Evolutionary conservation across 805 yeast genomes (phyloP).

Genomic region (Candida piceae): DNA sequence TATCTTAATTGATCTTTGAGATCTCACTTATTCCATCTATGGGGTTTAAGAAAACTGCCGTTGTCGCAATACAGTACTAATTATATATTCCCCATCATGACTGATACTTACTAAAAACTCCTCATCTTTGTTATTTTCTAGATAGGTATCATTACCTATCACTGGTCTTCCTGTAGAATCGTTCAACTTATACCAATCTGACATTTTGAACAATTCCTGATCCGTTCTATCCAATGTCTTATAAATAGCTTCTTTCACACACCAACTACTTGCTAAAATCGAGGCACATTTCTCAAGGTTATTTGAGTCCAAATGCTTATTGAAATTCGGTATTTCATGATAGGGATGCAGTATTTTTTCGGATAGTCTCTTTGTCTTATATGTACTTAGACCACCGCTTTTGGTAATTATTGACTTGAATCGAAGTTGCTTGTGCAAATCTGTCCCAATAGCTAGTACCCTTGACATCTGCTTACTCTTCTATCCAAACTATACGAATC

Average conservation of each 20-base stretch:
- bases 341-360: conserved; percentile 46
- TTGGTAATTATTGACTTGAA: conserved; percentile 37
- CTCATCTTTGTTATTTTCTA: conserved; percentile 30
- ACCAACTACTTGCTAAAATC: conserved; percentile 60
- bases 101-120: conserved; percentile 51
- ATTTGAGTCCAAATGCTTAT: conserved; percentile 5
- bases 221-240: conserved; percentile 48
- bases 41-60: no score
- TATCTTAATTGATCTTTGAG: no score
- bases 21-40: no score
- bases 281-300: conserved; percentile 27
- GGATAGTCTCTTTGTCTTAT: conserved; percentile 35
- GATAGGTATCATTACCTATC: conserved; percentile 31
- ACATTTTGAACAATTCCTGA: conserved; percentile 52
- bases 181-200: conserved; percentile 51
- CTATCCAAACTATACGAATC: no score
- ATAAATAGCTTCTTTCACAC: conserved; percentile 68
- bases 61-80: conserved; percentile 46
- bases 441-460: conserved; percentile 52
- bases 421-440: conserved; percentile 44
- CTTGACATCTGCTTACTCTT: no score
- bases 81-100: conserved; percentile 59
- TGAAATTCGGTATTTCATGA: conserved; percentile 35
- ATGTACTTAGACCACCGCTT: conserved; percentile 31
- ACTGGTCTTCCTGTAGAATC: conserved; percentile 38